Base-by-base conservation (phyloP, 306 rosid genomes). In the Vigna mungo region DNA sequence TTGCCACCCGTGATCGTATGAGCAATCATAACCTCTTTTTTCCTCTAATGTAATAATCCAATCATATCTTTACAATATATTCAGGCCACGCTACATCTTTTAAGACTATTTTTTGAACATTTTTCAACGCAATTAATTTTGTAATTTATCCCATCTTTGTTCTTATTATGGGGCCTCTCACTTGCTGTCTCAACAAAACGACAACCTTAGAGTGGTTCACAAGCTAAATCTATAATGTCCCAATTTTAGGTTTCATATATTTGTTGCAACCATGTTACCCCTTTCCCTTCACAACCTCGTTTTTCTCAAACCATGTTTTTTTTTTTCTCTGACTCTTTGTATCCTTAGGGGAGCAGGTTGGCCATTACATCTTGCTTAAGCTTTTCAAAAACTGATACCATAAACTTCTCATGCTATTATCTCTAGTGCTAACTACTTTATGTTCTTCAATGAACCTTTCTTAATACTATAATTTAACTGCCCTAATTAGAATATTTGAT, bases 191-290 rank as follows among this genome's bases (percentile, higher is more conserved):
- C 68, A 71, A 46, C 75, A 62, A 82, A 60, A 44, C 32, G 78
- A 81, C 81, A 77, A 71, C 17, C 62, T 52, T 77, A n/a, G 82
- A 76, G 79, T 81, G 77, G 37, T 41, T 75, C 77, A 69, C 44
- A 76, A 75, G 74, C 76, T 58, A 74, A 73, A 7, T 8, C 44
- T 39, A 8, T 39, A 39, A 1, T 39, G 62, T 63, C 44, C 46
- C 41, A 23, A 47, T 58, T 67, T 74, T 68, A 9, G 72, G 58
- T 48, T 3, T 34, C 76, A 80, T 34, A 5, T 54, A 63, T 76
- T 76, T 65, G 49, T 56, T 66, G 21, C 47, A 71, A 39, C 39
- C 75, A 44, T 81, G 56, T 48, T 32, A 34, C 53, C 54, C 15
- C 4, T 6, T 23, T 36, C 15, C 55, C 25, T 62, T 61, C 67